Percentiles rank a stretch among this genome's conserved stretches.
Evolutionary conservation across 1,284 basidiomycete genomes (phyloP).

Genomic region (Leccinum glutinopallens): DNA sequence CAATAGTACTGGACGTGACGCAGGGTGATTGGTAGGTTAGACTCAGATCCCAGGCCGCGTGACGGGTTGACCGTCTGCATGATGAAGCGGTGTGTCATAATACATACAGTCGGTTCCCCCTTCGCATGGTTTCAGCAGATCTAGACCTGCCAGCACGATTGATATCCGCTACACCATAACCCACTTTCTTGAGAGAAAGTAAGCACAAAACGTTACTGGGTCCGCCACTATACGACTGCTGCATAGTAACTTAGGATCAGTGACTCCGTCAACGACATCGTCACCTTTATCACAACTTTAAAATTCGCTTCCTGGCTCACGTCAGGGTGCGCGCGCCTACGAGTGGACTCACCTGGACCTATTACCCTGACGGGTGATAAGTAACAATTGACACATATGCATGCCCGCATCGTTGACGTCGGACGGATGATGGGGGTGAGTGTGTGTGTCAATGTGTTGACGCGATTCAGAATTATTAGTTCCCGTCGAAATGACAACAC

Average conservation of each 20-base stretch:
- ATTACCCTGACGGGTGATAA: slow-evolving; percentile 1
- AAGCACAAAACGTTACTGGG: neutral
- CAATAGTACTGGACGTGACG: neutral
- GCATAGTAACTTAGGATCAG: neutral
- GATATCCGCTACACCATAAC: too few species aligned
- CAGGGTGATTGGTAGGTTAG: neutral
- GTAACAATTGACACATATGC: neutral
- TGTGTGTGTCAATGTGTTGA: neutral
- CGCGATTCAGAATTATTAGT: neutral
- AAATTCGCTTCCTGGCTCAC: neutral
- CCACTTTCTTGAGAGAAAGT: neutral
- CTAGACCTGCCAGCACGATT: neutral
- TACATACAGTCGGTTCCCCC: neutral
- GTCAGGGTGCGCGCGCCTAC: neutral
- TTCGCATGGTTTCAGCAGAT: neutral
- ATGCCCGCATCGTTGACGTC: neutral
- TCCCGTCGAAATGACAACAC: neutral
- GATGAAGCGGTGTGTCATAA: neutral
- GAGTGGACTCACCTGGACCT: neutral
- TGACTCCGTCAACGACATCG: neutral
- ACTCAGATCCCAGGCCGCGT: neutral
- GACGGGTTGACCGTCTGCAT: neutral
- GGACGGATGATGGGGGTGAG: neutral
- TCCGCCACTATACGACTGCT: neutral
- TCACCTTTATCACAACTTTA: slow-evolving; percentile 5